These are phyloP conservation scores for Agaricus blazei DNA, from an alignment of 768 basidiomycete genomes.

Conservation along the genomic window DNA sequence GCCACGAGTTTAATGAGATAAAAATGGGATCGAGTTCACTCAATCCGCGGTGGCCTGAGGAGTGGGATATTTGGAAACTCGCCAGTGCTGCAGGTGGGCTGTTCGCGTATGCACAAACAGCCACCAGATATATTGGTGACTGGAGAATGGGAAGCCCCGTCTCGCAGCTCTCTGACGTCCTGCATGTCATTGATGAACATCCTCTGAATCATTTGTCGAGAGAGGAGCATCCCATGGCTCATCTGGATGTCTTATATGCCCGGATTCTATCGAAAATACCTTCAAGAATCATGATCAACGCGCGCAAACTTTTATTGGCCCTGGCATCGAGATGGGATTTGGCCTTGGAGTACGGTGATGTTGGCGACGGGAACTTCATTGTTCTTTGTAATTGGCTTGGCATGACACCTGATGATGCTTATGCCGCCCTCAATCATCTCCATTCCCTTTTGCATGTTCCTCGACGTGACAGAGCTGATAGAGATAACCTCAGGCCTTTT, in stretches of 20 bases:
- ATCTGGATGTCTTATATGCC: slow-evolving; percentile 6
- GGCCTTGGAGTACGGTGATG: too few species aligned
- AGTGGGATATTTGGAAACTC: neutral
- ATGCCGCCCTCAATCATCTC: neutral
- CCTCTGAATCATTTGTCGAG: neutral
- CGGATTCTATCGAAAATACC: neutral
- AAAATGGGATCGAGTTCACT: too few species aligned
- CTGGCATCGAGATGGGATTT: neutral
- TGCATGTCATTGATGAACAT: neutral
- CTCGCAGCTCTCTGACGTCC: neutral
- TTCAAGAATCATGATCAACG: neutral
- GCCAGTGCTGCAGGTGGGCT: neutral
- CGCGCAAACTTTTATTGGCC: neutral
- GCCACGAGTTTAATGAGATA: too few species aligned
- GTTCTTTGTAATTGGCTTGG: neutral
- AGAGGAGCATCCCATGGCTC: slow-evolving; percentile 1
- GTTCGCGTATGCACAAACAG: neutral
- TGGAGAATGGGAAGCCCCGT: neutral
- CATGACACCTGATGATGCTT: neutral
- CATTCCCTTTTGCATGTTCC: neutral
- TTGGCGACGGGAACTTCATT: too few species aligned
- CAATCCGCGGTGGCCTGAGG: too few species aligned
- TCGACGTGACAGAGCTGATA: neutral
- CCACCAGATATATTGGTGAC: neutral
- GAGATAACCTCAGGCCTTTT: neutral